Conservation (phyloP, 75 land plant species). For the Chamaecyparis obtusa region DNA sequence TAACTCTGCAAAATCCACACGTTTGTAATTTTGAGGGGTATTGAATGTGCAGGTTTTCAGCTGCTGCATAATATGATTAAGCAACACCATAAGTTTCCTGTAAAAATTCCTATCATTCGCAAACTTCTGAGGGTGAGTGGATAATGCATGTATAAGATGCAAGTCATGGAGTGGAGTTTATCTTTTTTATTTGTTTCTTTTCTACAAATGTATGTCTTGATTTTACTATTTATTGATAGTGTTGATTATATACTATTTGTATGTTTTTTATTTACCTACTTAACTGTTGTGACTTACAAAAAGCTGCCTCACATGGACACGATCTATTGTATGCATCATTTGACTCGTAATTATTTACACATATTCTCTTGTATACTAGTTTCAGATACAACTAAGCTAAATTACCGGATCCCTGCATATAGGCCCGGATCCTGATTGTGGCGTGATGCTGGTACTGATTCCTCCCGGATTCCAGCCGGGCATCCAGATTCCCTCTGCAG, state of each 20-base stretch:
- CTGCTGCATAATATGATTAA: conserved; percentile 40
- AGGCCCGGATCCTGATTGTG: no score
- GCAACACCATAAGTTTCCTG: conserved; percentile 26
- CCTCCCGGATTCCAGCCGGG: no score
- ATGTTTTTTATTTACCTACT: background rate
- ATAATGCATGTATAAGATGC: background rate
- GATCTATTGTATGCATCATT: no score
- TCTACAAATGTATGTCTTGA: background rate
- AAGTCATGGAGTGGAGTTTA: background rate
- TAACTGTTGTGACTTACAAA: no score
- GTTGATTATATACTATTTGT: background rate
- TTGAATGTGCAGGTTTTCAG: conserved; percentile 23
- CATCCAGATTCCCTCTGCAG: no score
- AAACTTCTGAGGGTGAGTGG: conserved; percentile 36
- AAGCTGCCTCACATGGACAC: no score
- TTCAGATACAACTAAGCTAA: no score
- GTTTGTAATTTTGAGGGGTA: background rate
- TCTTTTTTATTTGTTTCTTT: background rate
- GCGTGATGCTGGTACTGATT: no score
- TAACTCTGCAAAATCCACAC: background rate
- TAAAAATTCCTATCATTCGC: conserved; percentile 38
- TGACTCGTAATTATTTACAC: no score
- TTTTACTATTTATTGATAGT: background rate
- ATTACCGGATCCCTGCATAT: no score
- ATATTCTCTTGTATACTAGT: no score